phyloP scores from a whole-genome alignment of 108 stramenopile genomes.

The Conticribra weissflogii region DNA sequence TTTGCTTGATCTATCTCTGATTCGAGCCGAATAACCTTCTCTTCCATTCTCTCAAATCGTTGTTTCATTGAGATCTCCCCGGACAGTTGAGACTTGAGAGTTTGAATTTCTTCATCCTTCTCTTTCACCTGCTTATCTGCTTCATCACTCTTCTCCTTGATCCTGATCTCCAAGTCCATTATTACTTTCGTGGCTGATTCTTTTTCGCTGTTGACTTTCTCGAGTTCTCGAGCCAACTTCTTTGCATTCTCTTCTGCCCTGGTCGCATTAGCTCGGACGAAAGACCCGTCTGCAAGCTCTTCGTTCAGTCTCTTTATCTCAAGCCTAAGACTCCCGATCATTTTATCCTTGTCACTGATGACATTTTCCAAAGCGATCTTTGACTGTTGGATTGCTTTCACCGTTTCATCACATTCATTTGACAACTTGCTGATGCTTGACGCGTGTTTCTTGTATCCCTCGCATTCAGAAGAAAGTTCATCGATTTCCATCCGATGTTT shows the following conservation, averaged over 20 bases:
- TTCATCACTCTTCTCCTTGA: slow-evolving; percentile 11
- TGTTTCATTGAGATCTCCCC: slow-evolving; percentile 6
- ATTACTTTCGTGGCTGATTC: slow-evolving; percentile 14
- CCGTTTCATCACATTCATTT: slow-evolving; percentile 10
- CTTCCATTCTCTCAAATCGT: slow-evolving; percentile 14
- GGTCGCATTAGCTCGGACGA: slow-evolving; percentile 19
- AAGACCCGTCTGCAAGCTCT: slow-evolving; percentile 29
- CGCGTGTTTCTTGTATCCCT: slow-evolving; percentile 2
- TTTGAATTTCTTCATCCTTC: slow-evolving; percentile 20
- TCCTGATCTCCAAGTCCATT: slow-evolving; percentile 16
- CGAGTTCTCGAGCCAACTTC: slow-evolving; percentile 17
- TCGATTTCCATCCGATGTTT: slow-evolving; percentile 10
- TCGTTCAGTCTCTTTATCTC: slow-evolving; percentile 39
- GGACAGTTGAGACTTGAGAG: slow-evolving; percentile 9
- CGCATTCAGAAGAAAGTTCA: slow-evolving; percentile 10
- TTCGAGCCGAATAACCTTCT: slow-evolving; percentile 22
- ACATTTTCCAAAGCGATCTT: slow-evolving; percentile 15
- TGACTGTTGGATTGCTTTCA: slow-evolving; percentile 5
- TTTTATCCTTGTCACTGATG: slow-evolving; percentile 30
- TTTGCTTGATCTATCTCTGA: slow-evolving; percentile 22
- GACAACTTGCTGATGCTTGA: slow-evolving; percentile 6
- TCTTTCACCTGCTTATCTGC: slow-evolving; percentile 11
- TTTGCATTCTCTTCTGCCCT: slow-evolving; percentile 33
- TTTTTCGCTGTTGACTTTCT: slow-evolving; percentile 1
- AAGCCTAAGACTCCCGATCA: slow-evolving; percentile 19